Base-by-base conservation (phyloP, 2,329 filamentous ascomycete genomes). In the Lizonia empirigonia region DNA sequence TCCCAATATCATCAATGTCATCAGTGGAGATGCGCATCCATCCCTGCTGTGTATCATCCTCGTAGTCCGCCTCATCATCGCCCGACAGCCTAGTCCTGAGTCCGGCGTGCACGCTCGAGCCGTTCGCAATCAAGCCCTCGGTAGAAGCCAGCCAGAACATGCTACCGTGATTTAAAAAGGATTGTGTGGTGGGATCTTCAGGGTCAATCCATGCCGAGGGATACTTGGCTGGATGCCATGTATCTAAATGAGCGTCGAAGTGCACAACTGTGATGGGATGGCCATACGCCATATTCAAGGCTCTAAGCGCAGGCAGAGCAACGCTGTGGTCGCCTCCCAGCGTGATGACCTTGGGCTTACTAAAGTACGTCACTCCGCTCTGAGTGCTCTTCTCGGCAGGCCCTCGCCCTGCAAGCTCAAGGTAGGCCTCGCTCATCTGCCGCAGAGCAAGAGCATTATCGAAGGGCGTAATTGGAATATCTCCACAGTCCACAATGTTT, bases 111-210 rank as follows among this genome's bases (percentile, higher is more conserved):
- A 94, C 89, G 18, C 85, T 89, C 0, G 83, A 87, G 12, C 79
- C 77, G 71, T 93, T 92, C 53, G 83, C 80, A 50, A 96, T 86
- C 20, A 96, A 77, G 0, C 89, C 90, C 71, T 96, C 91, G 23
- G 86, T 85, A 39, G 86, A 86, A 5, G 91, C 91, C 60, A 93
- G 82, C 88, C 90, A 93, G 80, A 96, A 96, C 86, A 96, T 94
- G 60, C 85, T 90, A 4, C 92, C 91, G 73, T 96, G 91, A 67
- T 87, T 96, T 77, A 95, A 94, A 61, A 87, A 83, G 2, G 84
- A 82, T 71, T 90, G 88, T 53, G 84, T 81, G 2, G 81, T 82
- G 6, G 78, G 73, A 44, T 78, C 74, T 15, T 72, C 65, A 2
- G 70, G 62, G 50, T 80, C 76, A 10, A 80, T 70, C 91, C 91